A percentile compares a stretch with the other conserved stretches of the same genome.
These are phyloP conservation scores for Musa beccarii DNA, from an alignment of 176 grass and related monocot species.

Conservation along the genomic window DNA sequence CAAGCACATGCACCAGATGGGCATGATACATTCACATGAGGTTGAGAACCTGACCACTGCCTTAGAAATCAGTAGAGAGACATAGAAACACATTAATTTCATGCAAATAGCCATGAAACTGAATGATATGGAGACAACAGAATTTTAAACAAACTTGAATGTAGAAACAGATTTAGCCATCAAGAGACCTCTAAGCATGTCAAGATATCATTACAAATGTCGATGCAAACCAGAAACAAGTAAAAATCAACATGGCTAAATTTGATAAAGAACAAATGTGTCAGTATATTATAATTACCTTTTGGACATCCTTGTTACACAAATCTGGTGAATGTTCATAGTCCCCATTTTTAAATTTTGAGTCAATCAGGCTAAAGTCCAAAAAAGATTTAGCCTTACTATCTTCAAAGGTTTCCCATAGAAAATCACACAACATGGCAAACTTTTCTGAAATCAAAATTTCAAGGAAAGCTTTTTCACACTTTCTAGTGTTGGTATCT, in stretches of 20 bases:
- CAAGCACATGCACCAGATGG: neutral
- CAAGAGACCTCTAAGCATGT: neutral
- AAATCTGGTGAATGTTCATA: slow-evolving; percentile 55
- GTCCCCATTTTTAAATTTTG: slow-evolving; percentile 78
- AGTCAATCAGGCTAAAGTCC: slow-evolving; percentile 61
- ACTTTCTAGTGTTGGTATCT: slow-evolving; percentile 33
- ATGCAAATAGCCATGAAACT: neutral
- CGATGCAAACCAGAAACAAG: neutral
- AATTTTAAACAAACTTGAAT: neutral
- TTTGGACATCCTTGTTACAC: slow-evolving; percentile 56
- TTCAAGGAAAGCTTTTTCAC: slow-evolving; percentile 52
- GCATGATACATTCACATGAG: neutral
- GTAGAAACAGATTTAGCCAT: neutral
- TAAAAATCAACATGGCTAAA: neutral
- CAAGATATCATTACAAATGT: neutral
- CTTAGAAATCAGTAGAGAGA: neutral
- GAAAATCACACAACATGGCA: slow-evolving; percentile 59
- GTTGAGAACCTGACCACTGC: neutral
- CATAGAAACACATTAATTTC: neutral
- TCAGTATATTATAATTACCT: slow-evolving; percentile 32
- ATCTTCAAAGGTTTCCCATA: slow-evolving; percentile 47
- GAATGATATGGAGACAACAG: neutral
- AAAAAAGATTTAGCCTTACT: slow-evolving; percentile 43
- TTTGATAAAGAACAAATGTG: neutral
- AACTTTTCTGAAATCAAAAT: slow-evolving; percentile 71